Conservation (phyloP, 176 grass and related monocot genomes). For the Bromus sterilis region DNA sequence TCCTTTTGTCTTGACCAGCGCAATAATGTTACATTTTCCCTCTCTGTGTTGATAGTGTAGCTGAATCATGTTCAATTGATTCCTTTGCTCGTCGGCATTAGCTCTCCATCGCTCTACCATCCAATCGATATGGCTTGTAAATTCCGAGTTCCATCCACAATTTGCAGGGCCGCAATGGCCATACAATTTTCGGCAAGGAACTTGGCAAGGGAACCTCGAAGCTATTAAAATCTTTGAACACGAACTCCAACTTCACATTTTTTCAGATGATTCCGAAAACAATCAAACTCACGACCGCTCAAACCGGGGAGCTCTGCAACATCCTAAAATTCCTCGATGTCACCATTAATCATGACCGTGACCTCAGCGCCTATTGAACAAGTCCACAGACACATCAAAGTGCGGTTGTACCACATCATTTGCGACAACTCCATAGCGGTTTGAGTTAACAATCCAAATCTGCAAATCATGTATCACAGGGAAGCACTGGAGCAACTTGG, state of each 20-base stretch:
- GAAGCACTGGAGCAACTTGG: background rate
- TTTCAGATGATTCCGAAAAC: background rate
- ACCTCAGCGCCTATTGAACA: background rate
- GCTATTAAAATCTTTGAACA: background rate
- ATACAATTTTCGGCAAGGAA: background rate
- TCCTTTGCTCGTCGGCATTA: background rate
- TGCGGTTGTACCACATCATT: background rate
- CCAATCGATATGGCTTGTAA: background rate
- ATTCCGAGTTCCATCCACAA: background rate
- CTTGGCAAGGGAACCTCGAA: background rate
- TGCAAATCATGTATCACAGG: background rate
- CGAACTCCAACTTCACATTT: background rate
- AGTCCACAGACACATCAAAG: background rate
- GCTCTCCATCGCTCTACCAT: background rate
- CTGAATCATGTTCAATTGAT: no score
- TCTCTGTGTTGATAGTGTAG: background rate
- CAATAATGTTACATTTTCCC: background rate
- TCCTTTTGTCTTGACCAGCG: background rate
- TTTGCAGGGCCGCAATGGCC: background rate
- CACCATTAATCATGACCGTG: background rate
- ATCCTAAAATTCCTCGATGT: background rate
- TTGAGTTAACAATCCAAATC: no score
- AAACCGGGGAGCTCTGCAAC: background rate
- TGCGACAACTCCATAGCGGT: background rate
- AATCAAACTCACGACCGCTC: background rate